Percentiles rank a stretch among this genome's conserved stretches.
Evolutionary conservation across 331 rosid species (phyloP).

Genomic region (Malus hybrid): DNA sequence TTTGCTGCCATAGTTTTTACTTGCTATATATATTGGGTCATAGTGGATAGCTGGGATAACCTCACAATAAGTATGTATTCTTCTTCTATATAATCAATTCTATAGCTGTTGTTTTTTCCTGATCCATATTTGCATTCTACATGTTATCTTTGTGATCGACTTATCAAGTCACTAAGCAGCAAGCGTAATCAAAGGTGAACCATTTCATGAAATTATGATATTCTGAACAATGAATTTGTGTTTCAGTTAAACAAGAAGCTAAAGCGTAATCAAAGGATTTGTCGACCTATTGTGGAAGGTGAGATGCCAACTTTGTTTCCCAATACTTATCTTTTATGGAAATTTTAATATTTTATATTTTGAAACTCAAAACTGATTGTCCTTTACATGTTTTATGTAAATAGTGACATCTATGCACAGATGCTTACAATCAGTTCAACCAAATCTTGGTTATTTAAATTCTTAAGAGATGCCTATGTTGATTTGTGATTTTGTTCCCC

Average conservation of each 20-base stretch:
- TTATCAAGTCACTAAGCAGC: background rate
- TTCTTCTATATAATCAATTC: background rate
- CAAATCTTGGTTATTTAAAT: too few relatives aligned
- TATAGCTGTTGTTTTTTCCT: background rate
- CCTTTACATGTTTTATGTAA: background rate
- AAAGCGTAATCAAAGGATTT: slow-evolving; percentile 66
- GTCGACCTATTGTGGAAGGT: slow-evolving; percentile 90
- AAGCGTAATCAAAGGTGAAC: background rate
- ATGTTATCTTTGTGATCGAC: background rate
- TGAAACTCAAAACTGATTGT: background rate
- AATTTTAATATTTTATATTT: too few relatives aligned
- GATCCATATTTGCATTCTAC: background rate
- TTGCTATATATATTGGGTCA: slow-evolving; percentile 39
- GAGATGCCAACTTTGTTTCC: slow-evolving; percentile 16
- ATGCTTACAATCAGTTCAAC: too few relatives aligned
- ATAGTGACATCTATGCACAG: too few relatives aligned
- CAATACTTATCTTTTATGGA: background rate
- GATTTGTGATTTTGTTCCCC: too few relatives aligned
- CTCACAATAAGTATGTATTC: slow-evolving; percentile 49
- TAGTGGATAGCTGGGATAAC: slow-evolving; percentile 74
- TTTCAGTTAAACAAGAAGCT: slow-evolving; percentile 80
- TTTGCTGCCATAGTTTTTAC: too few relatives aligned
- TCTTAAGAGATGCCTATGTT: too few relatives aligned
- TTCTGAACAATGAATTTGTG: background rate
- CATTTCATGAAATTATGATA: background rate